Conservation (phyloP, 345 rosid species). For the Limnanthes douglasii region DNA sequence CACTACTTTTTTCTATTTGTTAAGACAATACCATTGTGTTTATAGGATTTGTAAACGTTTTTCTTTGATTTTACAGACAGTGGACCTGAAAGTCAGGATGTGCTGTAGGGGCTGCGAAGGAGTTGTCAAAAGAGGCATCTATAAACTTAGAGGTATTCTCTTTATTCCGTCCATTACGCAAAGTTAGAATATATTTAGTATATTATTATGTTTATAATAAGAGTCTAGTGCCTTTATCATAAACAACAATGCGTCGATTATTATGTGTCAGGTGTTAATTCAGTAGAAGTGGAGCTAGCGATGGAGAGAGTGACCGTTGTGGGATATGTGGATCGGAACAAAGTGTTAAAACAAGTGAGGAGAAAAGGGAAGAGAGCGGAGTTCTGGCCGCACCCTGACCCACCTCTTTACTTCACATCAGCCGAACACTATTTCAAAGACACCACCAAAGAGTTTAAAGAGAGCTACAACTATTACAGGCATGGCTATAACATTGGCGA, state of each 20-base stretch:
- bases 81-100: conserved; percentile 89
- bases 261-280: conserved; percentile 45
- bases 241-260: background rate
- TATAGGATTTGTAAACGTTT: background rate
- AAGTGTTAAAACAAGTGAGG: conserved; percentile 69
- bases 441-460: conserved; percentile 66
- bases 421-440: conserved; percentile 52
- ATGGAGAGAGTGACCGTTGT: conserved; percentile 72
- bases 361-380: conserved; percentile 87
- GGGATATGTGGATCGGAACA: conserved; percentile 83
- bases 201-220: too few relatives aligned
- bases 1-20: too few relatives aligned
- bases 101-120: conserved; percentile 95
- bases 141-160: conserved; percentile 89
- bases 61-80: conserved; percentile 31
- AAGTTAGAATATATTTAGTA: too few relatives aligned
- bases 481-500: conserved; percentile 74
- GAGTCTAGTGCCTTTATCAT: too few relatives aligned
- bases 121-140: conserved; percentile 72
- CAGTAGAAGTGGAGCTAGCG: conserved; percentile 64
- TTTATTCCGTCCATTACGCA: too few relatives aligned
- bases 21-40: too few relatives aligned
- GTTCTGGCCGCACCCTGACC: conserved; percentile 82
- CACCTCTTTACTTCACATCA: conserved; percentile 71
- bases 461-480: conserved; percentile 71